These are phyloP conservation scores for Mikania micrantha DNA, from an alignment of 129 eudicot genomes.

Conservation along the genomic window DNA sequence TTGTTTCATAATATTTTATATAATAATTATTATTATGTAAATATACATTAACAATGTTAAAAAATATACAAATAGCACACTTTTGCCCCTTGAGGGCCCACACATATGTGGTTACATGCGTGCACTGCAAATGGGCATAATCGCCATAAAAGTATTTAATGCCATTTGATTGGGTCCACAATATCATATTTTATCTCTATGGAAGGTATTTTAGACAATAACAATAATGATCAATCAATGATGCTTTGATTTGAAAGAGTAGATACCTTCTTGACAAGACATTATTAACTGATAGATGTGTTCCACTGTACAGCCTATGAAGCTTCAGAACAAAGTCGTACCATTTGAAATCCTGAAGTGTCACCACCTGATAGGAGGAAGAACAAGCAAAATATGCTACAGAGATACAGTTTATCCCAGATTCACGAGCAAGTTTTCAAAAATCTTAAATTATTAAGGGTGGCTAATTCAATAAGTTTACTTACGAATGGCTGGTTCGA, in stretches of 20 bases:
- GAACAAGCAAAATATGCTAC: background rate
- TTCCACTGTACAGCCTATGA: conserved; percentile 77
- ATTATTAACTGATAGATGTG: conserved; percentile 77
- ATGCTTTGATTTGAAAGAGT: background rate
- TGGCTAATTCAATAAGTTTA: background rate
- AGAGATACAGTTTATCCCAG: background rate
- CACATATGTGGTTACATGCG: too few species aligned
- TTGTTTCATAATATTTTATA: too few species aligned
- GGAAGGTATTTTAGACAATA: background rate
- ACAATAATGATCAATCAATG: background rate
- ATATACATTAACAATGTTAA: too few species aligned
- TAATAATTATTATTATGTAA: too few species aligned
- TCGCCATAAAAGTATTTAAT: background rate
- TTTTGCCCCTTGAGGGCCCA: too few species aligned
- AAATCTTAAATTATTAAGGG: background rate
- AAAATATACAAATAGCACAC: too few species aligned
- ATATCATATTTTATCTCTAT: background rate
- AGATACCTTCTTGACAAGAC: conserved; percentile 73
- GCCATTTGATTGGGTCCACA: background rate
- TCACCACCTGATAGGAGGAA: conserved; percentile 59
- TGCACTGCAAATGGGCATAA: too few species aligned
- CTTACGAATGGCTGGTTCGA: background rate
- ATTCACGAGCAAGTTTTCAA: background rate
- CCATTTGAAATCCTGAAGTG: conserved; percentile 96
- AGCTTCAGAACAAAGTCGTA: conserved; percentile 71